These are phyloP conservation scores for Amaranthus cruentus DNA, from an alignment of 148 eudicot genomes.

Conservation along the genomic window DNA sequence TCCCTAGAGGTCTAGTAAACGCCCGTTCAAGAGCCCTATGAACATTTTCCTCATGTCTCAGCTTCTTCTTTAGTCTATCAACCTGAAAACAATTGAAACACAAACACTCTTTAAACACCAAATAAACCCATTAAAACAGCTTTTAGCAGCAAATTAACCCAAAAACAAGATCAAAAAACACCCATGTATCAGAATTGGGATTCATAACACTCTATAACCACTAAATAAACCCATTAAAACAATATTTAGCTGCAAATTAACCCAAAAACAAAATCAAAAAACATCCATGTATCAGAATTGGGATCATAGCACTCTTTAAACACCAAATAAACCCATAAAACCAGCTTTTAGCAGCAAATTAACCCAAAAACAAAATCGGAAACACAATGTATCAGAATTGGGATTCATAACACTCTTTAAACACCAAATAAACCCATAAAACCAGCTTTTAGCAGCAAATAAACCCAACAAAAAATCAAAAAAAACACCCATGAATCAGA, in stretches of 20 bases:
- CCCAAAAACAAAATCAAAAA: not conserved
- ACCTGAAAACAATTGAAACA: conserved; percentile 39
- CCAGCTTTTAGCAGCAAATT: too few relatives aligned
- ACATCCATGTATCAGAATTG: not conserved
- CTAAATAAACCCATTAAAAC: not conserved
- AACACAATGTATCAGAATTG: too few relatives aligned
- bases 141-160: too few relatives aligned
- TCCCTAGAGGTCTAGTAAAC: conserved; percentile 65
- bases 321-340: too few relatives aligned
- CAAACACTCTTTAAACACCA: not conserved
- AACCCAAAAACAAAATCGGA: too few relatives aligned
- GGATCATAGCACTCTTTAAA: not conserved
- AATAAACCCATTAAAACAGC: not conserved
- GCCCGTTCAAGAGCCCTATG: conserved; percentile 79
- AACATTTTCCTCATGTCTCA: conserved; percentile 71
- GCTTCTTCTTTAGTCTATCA: conserved; percentile 69
- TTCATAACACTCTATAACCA: not conserved
- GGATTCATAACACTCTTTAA: too few relatives aligned
- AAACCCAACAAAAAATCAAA: not conserved
- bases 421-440: too few relatives aligned
- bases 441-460: too few relatives aligned
- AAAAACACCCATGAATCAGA: too few relatives aligned
- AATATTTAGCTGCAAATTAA: not conserved
- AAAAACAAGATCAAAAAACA: too few relatives aligned
- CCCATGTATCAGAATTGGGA: too few relatives aligned